Conservation (phyloP, 176 grass and related monocot genomes). For the Stipa capillata region DNA sequence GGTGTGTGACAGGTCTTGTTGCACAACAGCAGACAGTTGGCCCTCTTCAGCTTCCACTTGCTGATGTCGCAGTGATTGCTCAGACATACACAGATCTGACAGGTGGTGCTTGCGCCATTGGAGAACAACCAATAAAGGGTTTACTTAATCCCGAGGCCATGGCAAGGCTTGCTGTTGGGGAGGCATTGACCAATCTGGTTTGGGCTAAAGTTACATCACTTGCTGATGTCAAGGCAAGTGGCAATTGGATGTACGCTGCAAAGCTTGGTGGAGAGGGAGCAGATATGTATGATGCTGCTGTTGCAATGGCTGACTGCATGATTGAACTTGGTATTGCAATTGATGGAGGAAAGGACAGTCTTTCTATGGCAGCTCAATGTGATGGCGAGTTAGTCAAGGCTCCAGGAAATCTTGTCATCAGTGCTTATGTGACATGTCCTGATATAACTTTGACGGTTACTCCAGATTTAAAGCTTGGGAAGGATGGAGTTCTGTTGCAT, state of each 20-base stretch:
- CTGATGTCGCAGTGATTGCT: slow-evolving; percentile 92
- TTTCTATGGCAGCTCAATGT: slow-evolving; percentile 88
- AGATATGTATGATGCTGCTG: slow-evolving; percentile 81
- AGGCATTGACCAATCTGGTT: slow-evolving; percentile 91
- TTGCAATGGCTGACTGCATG: slow-evolving; percentile 77
- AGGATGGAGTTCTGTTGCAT: slow-evolving; percentile 71
- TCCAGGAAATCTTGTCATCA: slow-evolving; percentile 88
- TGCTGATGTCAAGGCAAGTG: slow-evolving; percentile 77
- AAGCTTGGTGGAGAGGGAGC: slow-evolving; percentile 91
- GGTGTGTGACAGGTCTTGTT: slow-evolving; percentile 89
- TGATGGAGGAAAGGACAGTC: slow-evolving; percentile 90
- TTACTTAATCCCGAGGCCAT: slow-evolving; percentile 79
- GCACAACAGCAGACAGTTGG: slow-evolving; percentile 88
- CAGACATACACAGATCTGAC: slow-evolving; percentile 73
- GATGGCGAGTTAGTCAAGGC: slow-evolving; percentile 78
- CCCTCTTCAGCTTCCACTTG: slow-evolving; percentile 71
- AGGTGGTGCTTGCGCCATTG: slow-evolving; percentile 82
- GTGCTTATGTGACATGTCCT: slow-evolving; percentile 84
- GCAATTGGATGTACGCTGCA: slow-evolving; percentile 97
- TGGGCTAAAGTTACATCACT: slow-evolving; percentile 90
- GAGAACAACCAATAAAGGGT: slow-evolving; percentile 83
- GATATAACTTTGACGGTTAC: slow-evolving; percentile 90
- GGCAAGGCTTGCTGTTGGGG: slow-evolving; percentile 76
- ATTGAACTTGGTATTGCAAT: slow-evolving; percentile 89
- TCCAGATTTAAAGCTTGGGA: slow-evolving; percentile 77